These are phyloP conservation scores for Pleurotus djamor DNA, from an alignment of 768 basidiomycete genomes.

Conservation along the genomic window DNA sequence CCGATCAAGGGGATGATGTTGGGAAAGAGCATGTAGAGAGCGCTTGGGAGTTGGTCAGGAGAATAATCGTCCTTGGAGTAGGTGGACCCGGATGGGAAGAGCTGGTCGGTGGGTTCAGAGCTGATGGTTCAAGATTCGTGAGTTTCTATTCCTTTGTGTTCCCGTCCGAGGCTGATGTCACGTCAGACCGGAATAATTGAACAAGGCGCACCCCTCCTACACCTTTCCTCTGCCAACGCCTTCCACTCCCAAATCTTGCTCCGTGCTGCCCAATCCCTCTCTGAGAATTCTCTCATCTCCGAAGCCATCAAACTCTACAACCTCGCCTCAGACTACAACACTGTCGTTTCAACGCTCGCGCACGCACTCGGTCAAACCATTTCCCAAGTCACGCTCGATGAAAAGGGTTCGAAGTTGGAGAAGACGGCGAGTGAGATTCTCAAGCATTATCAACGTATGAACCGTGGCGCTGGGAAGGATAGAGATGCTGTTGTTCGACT, in stretches of 20 bases:
- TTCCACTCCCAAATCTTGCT: slow-evolving; percentile 84
- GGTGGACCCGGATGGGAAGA: slow-evolving; percentile 86
- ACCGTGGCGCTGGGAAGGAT: slow-evolving; percentile 67
- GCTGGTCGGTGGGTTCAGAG: slow-evolving; percentile 88
- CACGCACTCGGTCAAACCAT: slow-evolving; percentile 85
- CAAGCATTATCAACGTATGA: slow-evolving; percentile 77
- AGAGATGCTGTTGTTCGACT: slow-evolving; percentile 73
- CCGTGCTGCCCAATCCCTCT: slow-evolving; percentile 77
- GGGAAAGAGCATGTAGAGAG: slow-evolving; percentile 85
- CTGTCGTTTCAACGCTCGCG: slow-evolving; percentile 86
- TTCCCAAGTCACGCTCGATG: slow-evolving; percentile 56
- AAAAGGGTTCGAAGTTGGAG: slow-evolving; percentile 68
- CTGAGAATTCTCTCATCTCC: slow-evolving; percentile 79
- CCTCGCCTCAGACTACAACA: slow-evolving; percentile 86
- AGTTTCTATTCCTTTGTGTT: slow-evolving; percentile 24
- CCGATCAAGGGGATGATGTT: slow-evolving; percentile 64
- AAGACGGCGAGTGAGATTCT: slow-evolving; percentile 77
- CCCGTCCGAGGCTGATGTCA: background rate
- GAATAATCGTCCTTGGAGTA: slow-evolving; percentile 78
- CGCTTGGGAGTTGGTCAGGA: slow-evolving; percentile 77
- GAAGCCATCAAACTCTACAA: slow-evolving; percentile 97
- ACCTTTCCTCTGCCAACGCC: slow-evolving; percentile 59
- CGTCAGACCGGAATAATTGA: slow-evolving; percentile 85
- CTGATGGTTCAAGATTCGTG: slow-evolving; percentile 89
- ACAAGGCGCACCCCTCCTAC: slow-evolving; percentile 74